Evolutionary conservation across 305 asterid species (phyloP).

Genomic region (Rubia peregrina): DNA sequence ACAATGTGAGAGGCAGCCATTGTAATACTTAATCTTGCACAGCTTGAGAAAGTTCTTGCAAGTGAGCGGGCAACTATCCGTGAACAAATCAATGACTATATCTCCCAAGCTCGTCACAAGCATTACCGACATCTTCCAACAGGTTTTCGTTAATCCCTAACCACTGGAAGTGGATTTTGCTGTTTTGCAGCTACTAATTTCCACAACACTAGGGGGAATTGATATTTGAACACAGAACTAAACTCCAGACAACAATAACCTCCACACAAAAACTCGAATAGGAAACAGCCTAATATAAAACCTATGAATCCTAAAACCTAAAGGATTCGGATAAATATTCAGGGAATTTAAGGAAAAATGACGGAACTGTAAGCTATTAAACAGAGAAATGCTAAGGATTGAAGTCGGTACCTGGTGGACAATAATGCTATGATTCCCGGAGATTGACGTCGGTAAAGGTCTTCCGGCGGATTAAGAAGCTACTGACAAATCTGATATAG

Average conservation of each 20-base stretch:
- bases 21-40: constrained; percentile 90
- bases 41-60: constrained; percentile 90
- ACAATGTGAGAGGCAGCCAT: constrained; percentile 94
- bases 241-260: neutral
- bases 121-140: constrained; percentile 67
- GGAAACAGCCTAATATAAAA: neutral
- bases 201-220: no score
- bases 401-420: constrained; percentile 5
- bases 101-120: constrained; percentile 90
- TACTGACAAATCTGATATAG: neutral
- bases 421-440: neutral
- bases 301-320: constrained; percentile 3
- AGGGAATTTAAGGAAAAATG: neutral
- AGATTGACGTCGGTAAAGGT: neutral
- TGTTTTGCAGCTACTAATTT: neutral
- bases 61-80: constrained; percentile 79
- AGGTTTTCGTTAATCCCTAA: neutral
- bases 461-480: neutral
- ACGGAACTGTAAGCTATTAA: neutral
- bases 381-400: no score
- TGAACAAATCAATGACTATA: constrained; percentile 60
- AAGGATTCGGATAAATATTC: neutral
- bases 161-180: neutral
- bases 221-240: neutral
- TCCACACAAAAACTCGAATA: neutral